These are phyloP conservation scores for Chalciporus piperatoides DNA, from an alignment of 1,284 basidiomycete species.

Conservation along the genomic window DNA sequence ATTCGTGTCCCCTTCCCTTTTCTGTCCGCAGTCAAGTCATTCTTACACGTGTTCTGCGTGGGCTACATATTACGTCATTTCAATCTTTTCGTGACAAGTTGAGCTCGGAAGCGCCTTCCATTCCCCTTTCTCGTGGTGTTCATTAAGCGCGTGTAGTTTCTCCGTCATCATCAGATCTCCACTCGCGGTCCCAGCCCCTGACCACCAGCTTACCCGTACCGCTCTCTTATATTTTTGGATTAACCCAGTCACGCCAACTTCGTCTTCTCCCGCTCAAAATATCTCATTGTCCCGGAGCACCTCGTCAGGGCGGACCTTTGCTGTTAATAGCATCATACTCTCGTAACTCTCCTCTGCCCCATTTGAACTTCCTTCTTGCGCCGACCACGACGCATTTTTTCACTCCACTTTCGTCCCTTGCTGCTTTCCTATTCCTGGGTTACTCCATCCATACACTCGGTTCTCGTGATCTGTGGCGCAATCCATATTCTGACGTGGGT, in stretches of 20 bases:
- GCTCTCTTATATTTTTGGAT: conserved; percentile 12
- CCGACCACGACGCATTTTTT: not conserved
- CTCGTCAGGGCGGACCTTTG: conserved; percentile 20
- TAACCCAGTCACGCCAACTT: not conserved
- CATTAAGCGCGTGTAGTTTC: conserved; percentile 3
- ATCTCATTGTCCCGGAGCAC: conserved; percentile 7
- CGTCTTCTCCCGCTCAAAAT: conserved; percentile 8
- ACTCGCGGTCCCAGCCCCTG: conserved; percentile 5
- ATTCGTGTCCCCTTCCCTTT: not conserved
- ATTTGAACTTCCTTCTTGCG: not conserved
- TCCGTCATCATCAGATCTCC: conserved; percentile 13
- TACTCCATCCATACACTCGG: not conserved
- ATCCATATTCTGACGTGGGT: not conserved
- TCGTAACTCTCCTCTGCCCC: conserved; percentile 1
- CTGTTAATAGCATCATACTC: not conserved
- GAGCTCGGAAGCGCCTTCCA: conserved; percentile 20
- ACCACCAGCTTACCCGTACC: not conserved
- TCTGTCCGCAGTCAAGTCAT: too few relatives aligned
- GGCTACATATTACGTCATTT: conserved; percentile 19
- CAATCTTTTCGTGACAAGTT: not conserved
- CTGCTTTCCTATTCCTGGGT: not conserved
- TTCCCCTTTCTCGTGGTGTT: conserved; percentile 8
- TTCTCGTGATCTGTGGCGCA: not conserved
- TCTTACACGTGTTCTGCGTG: not conserved
- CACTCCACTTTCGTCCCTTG: not conserved